Evolutionary conservation across 2,329 filamentous ascomycete genomes (phyloP).

Genomic region (Diplodia corticola): DNA sequence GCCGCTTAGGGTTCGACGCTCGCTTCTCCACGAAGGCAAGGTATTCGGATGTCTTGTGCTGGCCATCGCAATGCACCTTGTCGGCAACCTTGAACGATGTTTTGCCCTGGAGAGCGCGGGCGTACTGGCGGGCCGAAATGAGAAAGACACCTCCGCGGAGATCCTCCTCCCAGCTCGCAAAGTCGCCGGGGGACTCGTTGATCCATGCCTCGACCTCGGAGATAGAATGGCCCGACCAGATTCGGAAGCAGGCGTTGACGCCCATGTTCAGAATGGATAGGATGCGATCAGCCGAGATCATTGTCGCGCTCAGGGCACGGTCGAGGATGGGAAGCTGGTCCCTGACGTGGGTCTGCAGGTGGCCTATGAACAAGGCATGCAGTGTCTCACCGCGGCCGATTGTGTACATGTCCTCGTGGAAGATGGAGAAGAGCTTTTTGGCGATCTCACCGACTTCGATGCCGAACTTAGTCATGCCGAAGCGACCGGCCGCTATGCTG

Average conservation of each 20-base stretch:
- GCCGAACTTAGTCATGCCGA: conserved; percentile 69
- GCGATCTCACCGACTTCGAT: conserved; percentile 64
- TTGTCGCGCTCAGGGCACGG: conserved; percentile 65
- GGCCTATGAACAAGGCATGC: conserved; percentile 69
- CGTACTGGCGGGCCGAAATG: conserved; percentile 65
- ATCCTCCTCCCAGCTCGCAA: conserved; percentile 70
- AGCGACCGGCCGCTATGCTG: conserved; percentile 66
- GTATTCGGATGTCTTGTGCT: conserved; percentile 61
- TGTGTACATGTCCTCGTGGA: conserved; percentile 62
- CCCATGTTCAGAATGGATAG: conserved; percentile 72
- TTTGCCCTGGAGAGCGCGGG: conserved; percentile 73
- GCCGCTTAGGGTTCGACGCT: conserved; percentile 61
- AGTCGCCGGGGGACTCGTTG: conserved; percentile 70
- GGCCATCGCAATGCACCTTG: conserved; percentile 66
- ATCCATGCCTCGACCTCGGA: conserved; percentile 70
- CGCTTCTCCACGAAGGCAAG: conserved; percentile 52
- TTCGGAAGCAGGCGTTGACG: conserved; percentile 63
- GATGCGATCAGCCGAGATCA: conserved; percentile 68
- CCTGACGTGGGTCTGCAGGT: conserved; percentile 64
- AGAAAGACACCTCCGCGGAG: conserved; percentile 70
- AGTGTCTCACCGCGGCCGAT: conserved; percentile 69
- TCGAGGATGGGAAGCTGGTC: conserved; percentile 63
- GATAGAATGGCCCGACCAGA: conserved; percentile 70
- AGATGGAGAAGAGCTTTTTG: conserved; percentile 64
- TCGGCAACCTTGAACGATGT: conserved; percentile 56